phyloP scores from a whole-genome alignment of 768 basidiomycete species.

The Russula ochroleuca region DNA sequence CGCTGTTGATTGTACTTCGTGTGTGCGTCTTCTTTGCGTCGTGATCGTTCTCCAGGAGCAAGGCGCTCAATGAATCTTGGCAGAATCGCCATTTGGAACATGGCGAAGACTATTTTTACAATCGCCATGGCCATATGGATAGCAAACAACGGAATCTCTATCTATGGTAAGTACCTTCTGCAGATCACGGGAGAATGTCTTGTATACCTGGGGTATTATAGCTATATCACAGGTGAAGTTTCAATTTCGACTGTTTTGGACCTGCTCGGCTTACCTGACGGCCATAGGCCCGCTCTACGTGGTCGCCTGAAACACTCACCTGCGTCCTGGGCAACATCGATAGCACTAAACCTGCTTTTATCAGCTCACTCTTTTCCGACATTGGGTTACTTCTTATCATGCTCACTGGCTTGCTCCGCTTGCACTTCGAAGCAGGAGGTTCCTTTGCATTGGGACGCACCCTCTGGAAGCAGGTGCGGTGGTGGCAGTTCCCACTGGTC shows the following conservation, averaged over 20 bases:
- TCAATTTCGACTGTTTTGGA: no score
- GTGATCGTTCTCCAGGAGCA: neutral
- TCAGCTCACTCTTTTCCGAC: neutral
- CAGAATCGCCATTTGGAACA: constrained; percentile 11
- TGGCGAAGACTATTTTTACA: neutral
- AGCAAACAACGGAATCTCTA: neutral
- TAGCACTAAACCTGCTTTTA: neutral
- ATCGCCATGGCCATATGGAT: neutral
- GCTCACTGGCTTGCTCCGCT: neutral
- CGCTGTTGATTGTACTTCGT: constrained; percentile 8
- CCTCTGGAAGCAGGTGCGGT: constrained; percentile 9
- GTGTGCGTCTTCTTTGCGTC: neutral
- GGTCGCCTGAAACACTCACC: neutral
- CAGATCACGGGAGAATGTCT: neutral
- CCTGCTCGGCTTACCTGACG: neutral
- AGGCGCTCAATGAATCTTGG: neutral
- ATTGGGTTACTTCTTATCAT: neutral
- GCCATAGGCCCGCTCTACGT: neutral
- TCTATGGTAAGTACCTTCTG: neutral
- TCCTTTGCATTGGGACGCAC: neutral
- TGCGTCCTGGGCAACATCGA: neutral
- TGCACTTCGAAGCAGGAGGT: neutral
- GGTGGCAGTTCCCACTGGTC: neutral
- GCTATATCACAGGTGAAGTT: neutral
- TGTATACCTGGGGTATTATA: neutral